Base-by-base conservation (phyloP, 179 eudicot genomes). In the Spergularia azorica region DNA sequence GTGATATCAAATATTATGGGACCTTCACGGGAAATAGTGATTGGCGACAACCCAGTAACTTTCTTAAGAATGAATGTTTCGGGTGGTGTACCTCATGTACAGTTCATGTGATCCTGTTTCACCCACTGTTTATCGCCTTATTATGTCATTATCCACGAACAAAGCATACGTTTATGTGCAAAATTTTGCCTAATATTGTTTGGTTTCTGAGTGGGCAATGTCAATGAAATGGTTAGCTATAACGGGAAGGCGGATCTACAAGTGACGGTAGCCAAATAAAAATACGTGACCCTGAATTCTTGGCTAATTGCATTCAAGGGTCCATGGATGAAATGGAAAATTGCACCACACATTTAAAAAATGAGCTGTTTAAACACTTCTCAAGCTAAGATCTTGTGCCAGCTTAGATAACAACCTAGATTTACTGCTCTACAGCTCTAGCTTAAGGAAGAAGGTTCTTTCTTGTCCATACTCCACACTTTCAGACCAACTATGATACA, bases 1-100 rank as follows among this genome's bases (percentile, higher is more conserved):
- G 79, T 90, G 0, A 74, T 92, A 54, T 90, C 97, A 20, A 92
- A 92, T 58, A 84, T 92, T 18, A 51, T 89, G 56, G 97, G 97
- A 63, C 93, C 97, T 2, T 71, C 48, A 1, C 84, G 87, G 63
- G 84, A 86, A 71, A 71, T 92, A 14, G 62, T 57, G 2, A n/a
- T 89, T 55, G 90, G 64, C 0, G 89, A 83, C 68, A 87, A 84
- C 61, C 91, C 87, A 1, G 72, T 92, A 0, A 86, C 75, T 20
- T 85, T 68, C 74, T 15, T 92, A 15, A 82, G 90, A 74, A 89
- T 71, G 54, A 90, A 78, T 11, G 63, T 83, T n/a, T 71, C 86
- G 7, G 75, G 88, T 76, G 81, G 86, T 2, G 38, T 36, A 14
- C 87, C 97, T 16, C 92, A 92, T 70, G 97, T 92, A 91, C 73